Evolutionary conservation across 371 early-diverging fungal genomes (phyloP), one percentile per base, ranked within the genome.

Genomic region (Apophysomyces trapeziformis): DNA sequence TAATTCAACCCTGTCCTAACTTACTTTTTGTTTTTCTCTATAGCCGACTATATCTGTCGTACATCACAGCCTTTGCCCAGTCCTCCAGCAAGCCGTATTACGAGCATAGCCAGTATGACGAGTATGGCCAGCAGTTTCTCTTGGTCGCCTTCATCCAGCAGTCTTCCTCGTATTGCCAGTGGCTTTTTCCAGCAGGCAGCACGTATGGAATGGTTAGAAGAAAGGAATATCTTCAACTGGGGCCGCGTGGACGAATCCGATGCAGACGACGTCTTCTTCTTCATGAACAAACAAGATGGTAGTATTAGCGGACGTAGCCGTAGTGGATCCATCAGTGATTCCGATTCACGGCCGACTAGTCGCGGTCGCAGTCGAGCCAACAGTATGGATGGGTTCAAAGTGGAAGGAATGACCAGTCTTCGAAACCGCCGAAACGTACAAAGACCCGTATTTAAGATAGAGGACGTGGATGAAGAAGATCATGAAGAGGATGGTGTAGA

Each of bases 171-270:
- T 37, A 72, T 78, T 59, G 78, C 78, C 8, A 74, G 75, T 44
- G 78, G 78, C 0, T 74, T 78, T 65, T 72, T 78, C 59, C 68
- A 73, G 16, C 76, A 76, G 54, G 71, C 70, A 13, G 68, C 66
- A 1, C 62, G 71, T n/a, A 72, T 75, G 72, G 80, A 79, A 65
- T 76, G 86, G 80, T 41, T 86, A 60, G 80, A 80, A 58, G 86
- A 87, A 63, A 84, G 77, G 41, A 70, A 68, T 18, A 77, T 86
- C 1, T 88, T 87, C 57, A 84, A 80, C n/a, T 87, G 86, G 87
- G 80, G 78, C 57, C 66, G 81, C 11, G 63, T 70, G 1, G 78
- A 77, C n/a, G 86, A 82, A 32, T 78, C 82, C 13, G 85, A 87
- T 67, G 70, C 77, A 4, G 87, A 87, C n/a, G 87, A 86, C 61